phyloP scores from a whole-genome alignment of 441 rosid genomes.

The Jatropha podagrica region DNA sequence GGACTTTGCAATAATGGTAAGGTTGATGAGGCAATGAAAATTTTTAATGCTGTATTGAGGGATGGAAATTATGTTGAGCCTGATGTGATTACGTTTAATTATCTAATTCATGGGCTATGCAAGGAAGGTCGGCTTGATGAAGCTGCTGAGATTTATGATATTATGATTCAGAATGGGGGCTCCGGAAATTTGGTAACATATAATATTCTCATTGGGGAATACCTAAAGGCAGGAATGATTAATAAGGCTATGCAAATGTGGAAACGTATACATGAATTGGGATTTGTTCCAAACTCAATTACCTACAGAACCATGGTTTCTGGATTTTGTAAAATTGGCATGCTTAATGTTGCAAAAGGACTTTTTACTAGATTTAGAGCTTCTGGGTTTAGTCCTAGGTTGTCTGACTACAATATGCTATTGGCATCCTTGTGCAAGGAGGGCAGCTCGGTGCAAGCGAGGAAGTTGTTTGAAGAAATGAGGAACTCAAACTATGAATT shows the following conservation, averaged over 20 bases:
- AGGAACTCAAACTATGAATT: constrained; percentile 33
- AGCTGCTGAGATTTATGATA: constrained; percentile 62
- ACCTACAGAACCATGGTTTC: constrained; percentile 52
- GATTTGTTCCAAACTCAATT: constrained; percentile 43
- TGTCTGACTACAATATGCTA: constrained; percentile 49
- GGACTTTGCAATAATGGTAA: constrained; percentile 52
- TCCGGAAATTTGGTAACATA: constrained; percentile 45
- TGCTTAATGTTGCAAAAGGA: constrained; percentile 71
- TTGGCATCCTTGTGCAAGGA: constrained; percentile 61
- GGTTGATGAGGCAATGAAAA: constrained; percentile 54
- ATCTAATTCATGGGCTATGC: constrained; percentile 68
- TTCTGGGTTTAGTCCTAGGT: constrained; percentile 36
- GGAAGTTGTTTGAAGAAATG: constrained; percentile 58
- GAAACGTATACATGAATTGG: constrained; percentile 45
- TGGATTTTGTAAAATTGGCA: constrained; percentile 52
- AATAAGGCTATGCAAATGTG: constrained; percentile 56
- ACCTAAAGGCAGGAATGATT: constrained; percentile 45
- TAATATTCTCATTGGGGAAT: constrained; percentile 46
- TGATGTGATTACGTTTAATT: constrained; percentile 58
- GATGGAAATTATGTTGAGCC: constrained; percentile 40
- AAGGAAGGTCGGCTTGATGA: constrained; percentile 58
- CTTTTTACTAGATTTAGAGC: constrained; percentile 49
- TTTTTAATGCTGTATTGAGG: constrained; percentile 42
- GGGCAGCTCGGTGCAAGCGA: constrained; percentile 63
- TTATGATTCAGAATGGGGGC: constrained; percentile 45